phyloP scores from a whole-genome alignment of 2,329 filamentous ascomycete genomes.

The Aspergillus pseudonomiae region DNA sequence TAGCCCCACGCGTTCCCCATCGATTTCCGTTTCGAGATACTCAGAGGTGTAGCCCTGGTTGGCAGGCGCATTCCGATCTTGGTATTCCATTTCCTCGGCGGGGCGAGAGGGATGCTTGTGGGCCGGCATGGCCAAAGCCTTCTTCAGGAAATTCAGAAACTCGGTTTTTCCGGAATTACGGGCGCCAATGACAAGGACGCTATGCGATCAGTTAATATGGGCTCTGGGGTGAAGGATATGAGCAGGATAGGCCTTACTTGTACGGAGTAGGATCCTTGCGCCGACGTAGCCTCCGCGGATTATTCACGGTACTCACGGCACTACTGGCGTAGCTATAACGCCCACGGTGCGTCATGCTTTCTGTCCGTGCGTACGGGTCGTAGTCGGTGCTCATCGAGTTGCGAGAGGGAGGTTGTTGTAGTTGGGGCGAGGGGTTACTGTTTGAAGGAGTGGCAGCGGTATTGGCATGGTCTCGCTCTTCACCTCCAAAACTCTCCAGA shows the following conservation, averaged over 20 bases:
- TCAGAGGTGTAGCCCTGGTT: slow-evolving; percentile 77
- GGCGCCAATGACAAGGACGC: slow-evolving; percentile 87
- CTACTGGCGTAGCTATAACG: slow-evolving; percentile 96
- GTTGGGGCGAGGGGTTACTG: slow-evolving; percentile 41
- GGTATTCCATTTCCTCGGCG: slow-evolving; percentile 61
- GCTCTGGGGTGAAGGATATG: not conserved
- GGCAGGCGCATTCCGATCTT: slow-evolving; percentile 57
- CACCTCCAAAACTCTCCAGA: slow-evolving; percentile 63
- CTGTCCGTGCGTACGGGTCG: slow-evolving; percentile 79
- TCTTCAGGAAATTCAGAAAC: slow-evolving; percentile 93
- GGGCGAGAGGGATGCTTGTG: slow-evolving; percentile 67
- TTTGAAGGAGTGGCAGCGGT: slow-evolving; percentile 57
- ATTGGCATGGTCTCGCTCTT: slow-evolving; percentile 63
- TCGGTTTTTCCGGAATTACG: slow-evolving; percentile 91
- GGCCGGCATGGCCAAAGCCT: slow-evolving; percentile 77
- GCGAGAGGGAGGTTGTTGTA: slow-evolving; percentile 23
- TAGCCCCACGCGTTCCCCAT: slow-evolving; percentile 85
- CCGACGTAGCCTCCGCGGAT: slow-evolving; percentile 84
- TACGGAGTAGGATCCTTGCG: slow-evolving; percentile 97
- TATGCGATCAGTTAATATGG: slow-evolving; percentile 42
- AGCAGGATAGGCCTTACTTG: slow-evolving; percentile 71
- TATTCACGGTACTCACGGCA: slow-evolving; percentile 88
- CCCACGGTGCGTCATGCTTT: slow-evolving; percentile 96
- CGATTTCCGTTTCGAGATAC: slow-evolving; percentile 92
- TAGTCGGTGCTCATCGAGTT: slow-evolving; percentile 46